These are phyloP conservation scores for Kwoniella shandongensis DNA, from an alignment of 768 basidiomycete genomes.

Conservation along the genomic window DNA sequence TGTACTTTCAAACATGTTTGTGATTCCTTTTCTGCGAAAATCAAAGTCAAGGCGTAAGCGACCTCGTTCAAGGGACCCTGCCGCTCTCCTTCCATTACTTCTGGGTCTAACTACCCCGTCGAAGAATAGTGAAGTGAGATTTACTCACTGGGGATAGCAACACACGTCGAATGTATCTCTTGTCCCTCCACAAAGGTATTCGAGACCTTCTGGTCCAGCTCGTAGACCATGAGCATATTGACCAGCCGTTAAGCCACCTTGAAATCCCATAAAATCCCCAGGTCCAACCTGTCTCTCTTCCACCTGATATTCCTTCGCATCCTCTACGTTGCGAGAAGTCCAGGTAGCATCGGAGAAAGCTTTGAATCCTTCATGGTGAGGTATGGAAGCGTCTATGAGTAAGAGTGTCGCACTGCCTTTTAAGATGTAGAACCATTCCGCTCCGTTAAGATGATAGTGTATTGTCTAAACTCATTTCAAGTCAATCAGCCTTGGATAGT, in stretches of 20 bases:
- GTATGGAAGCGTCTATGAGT: conserved; percentile 14
- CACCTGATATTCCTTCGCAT: neutral
- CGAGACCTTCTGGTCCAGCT: conserved; percentile 18
- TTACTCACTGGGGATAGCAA: conserved; percentile 25
- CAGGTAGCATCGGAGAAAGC: too few relatives aligned
- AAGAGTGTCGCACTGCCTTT: conserved; percentile 7
- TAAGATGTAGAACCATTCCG: conserved; percentile 27
- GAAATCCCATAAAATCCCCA: conserved; percentile 28
- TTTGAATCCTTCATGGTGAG: too few relatives aligned
- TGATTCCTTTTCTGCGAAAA: too few relatives aligned
- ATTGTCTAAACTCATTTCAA: conserved; percentile 9
- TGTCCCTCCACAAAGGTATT: conserved; percentile 22
- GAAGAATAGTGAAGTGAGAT: too few relatives aligned
- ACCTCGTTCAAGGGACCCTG: too few relatives aligned
- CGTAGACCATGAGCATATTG: conserved; percentile 20
- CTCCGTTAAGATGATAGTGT: conserved; percentile 24
- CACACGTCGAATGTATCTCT: conserved; percentile 21
- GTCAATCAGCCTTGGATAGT: too few relatives aligned
- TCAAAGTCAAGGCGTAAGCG: too few relatives aligned
- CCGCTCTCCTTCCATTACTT: too few relatives aligned
- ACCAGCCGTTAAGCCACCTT: conserved; percentile 17
- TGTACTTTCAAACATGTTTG: too few relatives aligned
- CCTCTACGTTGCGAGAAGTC: too few relatives aligned
- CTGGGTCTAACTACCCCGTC: too few relatives aligned
- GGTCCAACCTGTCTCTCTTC: conserved; percentile 7